Percentiles rank a stretch among this genome's conserved stretches.
These are phyloP conservation scores for Peniophora sp. DNA, from an alignment of 1,284 basidiomycete genomes.

Conservation along the genomic window DNA sequence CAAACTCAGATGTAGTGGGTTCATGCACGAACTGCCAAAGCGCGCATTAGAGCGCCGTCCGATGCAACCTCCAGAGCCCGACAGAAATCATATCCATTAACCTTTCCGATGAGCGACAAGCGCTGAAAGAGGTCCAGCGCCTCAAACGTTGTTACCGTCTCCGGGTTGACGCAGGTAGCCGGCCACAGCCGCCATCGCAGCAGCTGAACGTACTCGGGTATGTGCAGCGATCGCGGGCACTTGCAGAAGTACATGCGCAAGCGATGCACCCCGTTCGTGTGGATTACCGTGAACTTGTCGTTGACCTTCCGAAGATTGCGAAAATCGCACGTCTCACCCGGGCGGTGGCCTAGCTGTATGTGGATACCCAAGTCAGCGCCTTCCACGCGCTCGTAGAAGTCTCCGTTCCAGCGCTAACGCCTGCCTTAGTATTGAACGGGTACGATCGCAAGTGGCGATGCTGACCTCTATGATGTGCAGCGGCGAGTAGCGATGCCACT, in stretches of 20 bases:
- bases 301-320: background rate
- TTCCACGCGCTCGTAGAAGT: background rate
- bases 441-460: background rate
- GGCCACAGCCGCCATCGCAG: constrained; percentile 14
- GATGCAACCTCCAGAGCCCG: constrained; percentile 7
- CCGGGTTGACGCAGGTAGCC: constrained; percentile 11
- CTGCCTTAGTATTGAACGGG: too few relatives aligned
- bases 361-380: background rate
- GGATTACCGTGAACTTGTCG: background rate
- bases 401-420: background rate
- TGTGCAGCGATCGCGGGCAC: constrained; percentile 4
- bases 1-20: background rate
- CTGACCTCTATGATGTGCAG: background rate
- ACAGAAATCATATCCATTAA: constrained; percentile 11
- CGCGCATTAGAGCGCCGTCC: constrained; percentile 3
- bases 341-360: background rate
- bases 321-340: background rate
- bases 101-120: constrained; percentile 10
- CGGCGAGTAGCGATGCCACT: background rate
- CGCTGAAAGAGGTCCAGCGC: constrained; percentile 13
- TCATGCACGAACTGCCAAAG: background rate
- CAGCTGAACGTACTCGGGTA: constrained; percentile 8
- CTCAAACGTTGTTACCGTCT: constrained; percentile 12
- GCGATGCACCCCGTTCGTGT: constrained; percentile 1
- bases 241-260: constrained; percentile 13